A percentile compares a stretch with the other conserved stretches of the same genome.
Evolutionary conservation across 805 yeast genomes (phyloP).

Genomic region (Saccharomyces paradoxus): DNA sequence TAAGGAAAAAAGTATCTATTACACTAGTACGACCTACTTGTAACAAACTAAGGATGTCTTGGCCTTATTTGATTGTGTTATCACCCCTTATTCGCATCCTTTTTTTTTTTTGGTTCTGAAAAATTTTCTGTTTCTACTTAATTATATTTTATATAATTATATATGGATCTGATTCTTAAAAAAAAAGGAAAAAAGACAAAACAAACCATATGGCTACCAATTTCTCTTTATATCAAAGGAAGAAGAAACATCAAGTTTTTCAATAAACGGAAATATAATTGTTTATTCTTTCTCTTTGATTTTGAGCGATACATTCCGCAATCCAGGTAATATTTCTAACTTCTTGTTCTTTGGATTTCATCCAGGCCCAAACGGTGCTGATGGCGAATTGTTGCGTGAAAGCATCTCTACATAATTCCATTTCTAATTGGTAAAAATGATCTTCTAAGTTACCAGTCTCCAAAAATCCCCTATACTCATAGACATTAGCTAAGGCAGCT

Average conservation of each 20-base stretch:
- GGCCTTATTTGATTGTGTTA: neutral
- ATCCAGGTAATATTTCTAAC: slow-evolving; percentile 98
- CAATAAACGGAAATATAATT: slow-evolving; percentile 84
- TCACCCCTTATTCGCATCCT: neutral
- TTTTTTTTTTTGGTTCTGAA: neutral
- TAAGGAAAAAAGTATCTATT: neutral
- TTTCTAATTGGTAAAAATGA: slow-evolving; percentile 85
- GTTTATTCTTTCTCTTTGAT: slow-evolving; percentile 88
- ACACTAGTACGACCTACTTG: neutral
- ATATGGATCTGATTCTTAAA: neutral
- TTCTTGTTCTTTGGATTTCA: slow-evolving; percentile 93
- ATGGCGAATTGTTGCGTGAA: slow-evolving; percentile 94
- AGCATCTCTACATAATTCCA: slow-evolving; percentile 85
- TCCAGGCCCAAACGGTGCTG: slow-evolving; percentile 92
- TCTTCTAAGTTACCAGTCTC: slow-evolving; percentile 69
- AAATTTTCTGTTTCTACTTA: neutral
- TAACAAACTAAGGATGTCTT: neutral
- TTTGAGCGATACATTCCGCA: slow-evolving; percentile 98
- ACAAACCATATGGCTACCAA: neutral
- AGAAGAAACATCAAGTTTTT: neutral
- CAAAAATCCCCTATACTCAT: slow-evolving; percentile 56
- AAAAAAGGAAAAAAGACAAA: neutral
- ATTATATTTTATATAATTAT: neutral
- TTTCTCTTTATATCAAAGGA: neutral
- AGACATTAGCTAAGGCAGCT: slow-evolving; percentile 50